Base-by-base conservation (phyloP, 2,329 filamentous ascomycete genomes). In the Diaporthe helianthi region DNA sequence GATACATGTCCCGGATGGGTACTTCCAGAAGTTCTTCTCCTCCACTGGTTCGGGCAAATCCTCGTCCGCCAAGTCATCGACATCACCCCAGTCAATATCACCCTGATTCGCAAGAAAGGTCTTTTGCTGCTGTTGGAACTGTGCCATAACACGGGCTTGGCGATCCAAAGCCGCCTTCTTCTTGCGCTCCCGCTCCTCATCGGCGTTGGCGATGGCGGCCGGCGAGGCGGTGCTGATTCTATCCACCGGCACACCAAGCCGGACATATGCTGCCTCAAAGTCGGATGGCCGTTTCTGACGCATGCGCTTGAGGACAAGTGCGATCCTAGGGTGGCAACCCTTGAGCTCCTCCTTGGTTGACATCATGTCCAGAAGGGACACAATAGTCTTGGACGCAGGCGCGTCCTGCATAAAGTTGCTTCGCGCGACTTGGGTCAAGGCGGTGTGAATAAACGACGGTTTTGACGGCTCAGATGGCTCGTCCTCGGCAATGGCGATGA, bases 81-180 rank as follows among this genome's bases (percentile, higher is more conserved):
- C 87, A 70, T 96, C 92, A 17, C 93, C 94, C 92, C 93, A 97
- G 78, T 97, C 92, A 71, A 97, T 87, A 51, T 90, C 86, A n/a
- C 89, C 91, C 79, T 98, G 94, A 73, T 91, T 96, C 68, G 93
- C 92, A 81, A 99, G 83, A 80, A 99, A 99, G 75, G 89, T 96
- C 80, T 97, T 95, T 78, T 98, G 97, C 77, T 99, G 95, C 77
- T 97, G 92, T 78, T 98, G 96, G 80, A 99, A 98, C 77, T 98
- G 94, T 1, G 94, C 96, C 94, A 99, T 98, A 38, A 99, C 93
- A 76, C 90, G 92, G 2, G 94, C 94, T 79, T 98, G 94, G 26
- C 96, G 89, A 74, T 94, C 95, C 49, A 94, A 82, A 0, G 96
- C 96, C 65, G 95, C 93, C 79, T 92, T 92, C 84, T 98, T 99